Percentiles rank a stretch among this genome's conserved stretches.
These are phyloP conservation scores for Mucuna pruriens DNA, from an alignment of 306 rosid species.

Conservation along the genomic window DNA sequence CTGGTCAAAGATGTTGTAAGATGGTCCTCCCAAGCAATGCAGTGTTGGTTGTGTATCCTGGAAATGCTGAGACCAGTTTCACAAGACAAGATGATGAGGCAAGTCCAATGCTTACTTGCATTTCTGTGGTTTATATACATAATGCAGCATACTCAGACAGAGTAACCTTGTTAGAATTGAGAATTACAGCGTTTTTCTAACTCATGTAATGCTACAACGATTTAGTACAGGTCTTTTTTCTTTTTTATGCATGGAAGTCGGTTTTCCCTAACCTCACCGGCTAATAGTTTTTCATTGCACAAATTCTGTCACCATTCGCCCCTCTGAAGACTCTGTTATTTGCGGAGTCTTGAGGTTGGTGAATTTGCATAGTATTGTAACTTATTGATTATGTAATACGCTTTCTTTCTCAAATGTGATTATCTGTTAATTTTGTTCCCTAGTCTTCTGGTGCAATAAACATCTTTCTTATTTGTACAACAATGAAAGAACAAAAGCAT, in stretches of 20 bases:
- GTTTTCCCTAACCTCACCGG: conserved; percentile 42
- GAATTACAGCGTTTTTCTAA: conserved; percentile 38
- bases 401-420: conserved; percentile 38
- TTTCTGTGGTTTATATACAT: conserved; percentile 37
- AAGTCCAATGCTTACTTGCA: conserved; percentile 31
- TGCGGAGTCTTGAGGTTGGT: conserved; percentile 42
- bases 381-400: conserved; percentile 39
- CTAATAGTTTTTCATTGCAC: conserved; percentile 36
- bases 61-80: conserved; percentile 42
- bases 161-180: conserved; percentile 45
- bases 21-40: conserved; percentile 45
- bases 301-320: conserved; percentile 30
- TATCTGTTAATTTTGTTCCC: conserved; percentile 28
- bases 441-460: conserved; percentile 14
- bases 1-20: conserved; percentile 40
- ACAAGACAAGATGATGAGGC: conserved; percentile 40
- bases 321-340: conserved; percentile 43
- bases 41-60: conserved; percentile 40
- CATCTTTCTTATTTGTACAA: background rate
- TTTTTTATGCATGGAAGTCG: conserved; percentile 37
- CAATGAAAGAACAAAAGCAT: background rate
- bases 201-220: conserved; percentile 38
- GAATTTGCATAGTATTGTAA: conserved; percentile 54
- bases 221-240: conserved; percentile 33
- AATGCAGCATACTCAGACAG: conserved; percentile 40